Evolutionary conservation across 495 filamentous ascomycete genomes (phyloP).

Genomic region (Penicillium arizonense): DNA sequence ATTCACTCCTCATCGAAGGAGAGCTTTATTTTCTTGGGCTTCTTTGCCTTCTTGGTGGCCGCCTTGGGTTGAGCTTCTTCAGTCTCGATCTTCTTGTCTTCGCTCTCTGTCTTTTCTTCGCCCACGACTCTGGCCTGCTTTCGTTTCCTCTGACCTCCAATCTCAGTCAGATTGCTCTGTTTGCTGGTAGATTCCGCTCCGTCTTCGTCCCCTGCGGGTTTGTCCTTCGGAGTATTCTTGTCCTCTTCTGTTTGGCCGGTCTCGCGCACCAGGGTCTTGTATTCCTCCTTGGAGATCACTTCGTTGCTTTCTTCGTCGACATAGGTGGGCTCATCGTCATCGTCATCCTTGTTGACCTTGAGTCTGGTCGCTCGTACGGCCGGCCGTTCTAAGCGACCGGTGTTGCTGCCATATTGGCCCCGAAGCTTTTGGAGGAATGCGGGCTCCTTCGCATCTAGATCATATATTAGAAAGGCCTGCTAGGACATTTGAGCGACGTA

Average conservation of each 20-base stretch:
- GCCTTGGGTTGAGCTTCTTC: slow-evolving; percentile 25
- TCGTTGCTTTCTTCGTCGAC: slow-evolving; percentile 49
- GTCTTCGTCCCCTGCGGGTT: slow-evolving; percentile 9
- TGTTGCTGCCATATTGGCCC: slow-evolving; percentile 37
- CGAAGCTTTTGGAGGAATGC: slow-evolving; percentile 47
- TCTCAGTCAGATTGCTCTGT: slow-evolving; percentile 39
- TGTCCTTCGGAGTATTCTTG: slow-evolving; percentile 9
- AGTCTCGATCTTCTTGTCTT: slow-evolving; percentile 18
- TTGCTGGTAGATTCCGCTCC: slow-evolving; percentile 22
- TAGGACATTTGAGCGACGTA: slow-evolving; percentile 18
- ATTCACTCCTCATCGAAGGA: slow-evolving; percentile 40
- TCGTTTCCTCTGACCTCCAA: slow-evolving; percentile 43
- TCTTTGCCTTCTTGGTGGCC: slow-evolving; percentile 36
- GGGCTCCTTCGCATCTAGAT: slow-evolving; percentile 44
- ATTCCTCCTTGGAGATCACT: slow-evolving; percentile 49
- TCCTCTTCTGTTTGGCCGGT: slow-evolving; percentile 18
- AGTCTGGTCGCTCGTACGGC: slow-evolving; percentile 39
- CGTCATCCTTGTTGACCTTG: slow-evolving; percentile 33
- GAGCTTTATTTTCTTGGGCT: slow-evolving; percentile 48
- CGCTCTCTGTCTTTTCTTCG: slow-evolving; percentile 26
- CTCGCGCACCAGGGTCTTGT: slow-evolving; percentile 36
- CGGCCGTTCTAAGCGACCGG: slow-evolving; percentile 41
- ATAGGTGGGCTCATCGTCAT: slow-evolving; percentile 49
- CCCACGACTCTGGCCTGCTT: slow-evolving; percentile 45
- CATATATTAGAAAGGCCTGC: neutral